Conservation (phyloP, 139 green algal species). For the Pedinophyceae sp. region DNA sequence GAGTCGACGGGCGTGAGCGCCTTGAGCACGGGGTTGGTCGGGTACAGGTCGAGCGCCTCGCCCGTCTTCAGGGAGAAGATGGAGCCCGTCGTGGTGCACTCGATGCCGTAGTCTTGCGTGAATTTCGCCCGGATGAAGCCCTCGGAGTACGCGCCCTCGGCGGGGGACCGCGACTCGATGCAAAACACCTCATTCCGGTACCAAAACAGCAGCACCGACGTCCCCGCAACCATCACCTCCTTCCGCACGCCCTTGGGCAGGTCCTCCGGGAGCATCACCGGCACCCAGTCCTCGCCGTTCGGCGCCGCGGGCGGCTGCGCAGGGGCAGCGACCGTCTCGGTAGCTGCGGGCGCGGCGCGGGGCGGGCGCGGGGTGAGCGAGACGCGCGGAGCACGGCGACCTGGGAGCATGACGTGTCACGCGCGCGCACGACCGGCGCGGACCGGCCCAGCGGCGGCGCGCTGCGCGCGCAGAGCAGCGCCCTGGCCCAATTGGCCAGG, state of each 20-base stretch:
- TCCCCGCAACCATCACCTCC: constrained; percentile 61
- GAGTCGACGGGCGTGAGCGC: constrained; percentile 56
- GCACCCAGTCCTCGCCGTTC: constrained; percentile 34
- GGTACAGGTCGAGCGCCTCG: constrained; percentile 75
- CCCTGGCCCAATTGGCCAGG: no score
- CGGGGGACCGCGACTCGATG: constrained; percentile 78
- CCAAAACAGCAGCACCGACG: constrained; percentile 88
- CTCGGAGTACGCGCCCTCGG: constrained; percentile 89
- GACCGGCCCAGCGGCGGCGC: no score
- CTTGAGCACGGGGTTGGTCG: constrained; percentile 72
- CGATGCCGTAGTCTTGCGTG: constrained; percentile 79
- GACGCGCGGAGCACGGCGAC: no score
- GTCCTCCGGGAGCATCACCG: constrained; percentile 58
- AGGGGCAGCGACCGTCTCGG: no score
- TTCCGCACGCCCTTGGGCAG: constrained; percentile 72
- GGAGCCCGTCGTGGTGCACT: constrained; percentile 73
- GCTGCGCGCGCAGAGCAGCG: no score
- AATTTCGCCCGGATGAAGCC: constrained; percentile 88
- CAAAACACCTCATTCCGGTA: constrained; percentile 86
- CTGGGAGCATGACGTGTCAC: no score
- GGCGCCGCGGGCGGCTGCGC: no score
- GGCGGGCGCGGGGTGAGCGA: no score
- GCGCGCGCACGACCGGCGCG: no score
- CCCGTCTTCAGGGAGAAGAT: constrained; percentile 85
- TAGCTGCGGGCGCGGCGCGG: no score